These are phyloP conservation scores for Chytriomyces hyalinus DNA, from an alignment of 192 early-diverging fungal species.

Conservation along the genomic window DNA sequence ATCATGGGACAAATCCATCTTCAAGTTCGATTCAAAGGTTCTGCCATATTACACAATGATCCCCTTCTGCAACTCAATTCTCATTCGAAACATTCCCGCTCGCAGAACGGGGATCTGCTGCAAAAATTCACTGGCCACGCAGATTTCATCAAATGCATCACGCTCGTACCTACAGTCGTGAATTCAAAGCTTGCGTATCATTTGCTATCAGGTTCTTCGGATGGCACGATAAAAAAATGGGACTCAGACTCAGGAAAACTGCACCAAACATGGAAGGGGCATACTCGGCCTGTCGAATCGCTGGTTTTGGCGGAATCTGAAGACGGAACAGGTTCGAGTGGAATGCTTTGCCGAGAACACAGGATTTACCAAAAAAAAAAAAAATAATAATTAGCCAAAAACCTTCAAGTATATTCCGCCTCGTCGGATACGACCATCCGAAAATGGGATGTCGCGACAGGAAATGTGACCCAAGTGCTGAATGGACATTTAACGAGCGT, in stretches of 20 bases:
- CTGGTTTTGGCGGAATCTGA: conserved; percentile 38
- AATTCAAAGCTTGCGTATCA: conserved; percentile 43
- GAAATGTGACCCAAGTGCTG: conserved; percentile 54
- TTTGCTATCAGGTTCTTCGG: conserved; percentile 66
- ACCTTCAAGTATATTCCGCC: conserved; percentile 56
- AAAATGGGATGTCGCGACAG: conserved; percentile 73
- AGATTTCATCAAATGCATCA: conserved; percentile 90
- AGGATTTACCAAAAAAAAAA: background rate
- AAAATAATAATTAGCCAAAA: conserved; percentile 14
- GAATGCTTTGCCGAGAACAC: too few species aligned
- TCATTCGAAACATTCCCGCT: too few species aligned
- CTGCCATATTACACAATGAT: background rate
- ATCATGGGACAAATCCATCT: conserved; percentile 94
- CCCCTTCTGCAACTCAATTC: background rate
- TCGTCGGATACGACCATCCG: conserved; percentile 84
- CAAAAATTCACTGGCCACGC: conserved; percentile 74
- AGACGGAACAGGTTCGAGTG: background rate
- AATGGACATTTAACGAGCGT: conserved; percentile 83
- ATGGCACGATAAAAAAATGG: conserved; percentile 75
- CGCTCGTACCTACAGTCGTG: conserved; percentile 16
- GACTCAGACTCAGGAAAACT: conserved; percentile 58
- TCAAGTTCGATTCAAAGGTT: conserved; percentile 81
- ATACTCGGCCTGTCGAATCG: conserved; percentile 62
- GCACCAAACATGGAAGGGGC: conserved; percentile 53
- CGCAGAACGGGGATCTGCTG: conserved; percentile 66